Evolutionary conservation across 208 protist species (phyloP).

Genomic region (Acanthamoeba culbertsoni): DNA sequence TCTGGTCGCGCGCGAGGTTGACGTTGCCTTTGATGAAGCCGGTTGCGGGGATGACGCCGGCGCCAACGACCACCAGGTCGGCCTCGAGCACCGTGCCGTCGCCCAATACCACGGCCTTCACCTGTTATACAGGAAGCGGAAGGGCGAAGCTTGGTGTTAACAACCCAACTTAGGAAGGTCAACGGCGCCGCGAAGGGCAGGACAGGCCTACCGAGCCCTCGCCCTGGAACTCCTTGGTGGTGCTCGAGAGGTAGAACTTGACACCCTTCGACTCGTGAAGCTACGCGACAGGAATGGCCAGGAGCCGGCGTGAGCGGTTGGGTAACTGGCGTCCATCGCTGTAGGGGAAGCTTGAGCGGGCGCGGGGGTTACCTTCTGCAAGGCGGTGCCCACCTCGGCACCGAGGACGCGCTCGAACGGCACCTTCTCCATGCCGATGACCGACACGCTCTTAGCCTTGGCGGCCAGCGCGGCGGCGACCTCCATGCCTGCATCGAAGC

Average conservation of each 20-base stretch:
- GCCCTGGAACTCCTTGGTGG: conserved; percentile 53
- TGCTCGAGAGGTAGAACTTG: conserved; percentile 48
- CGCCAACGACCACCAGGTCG: conserved; percentile 66
- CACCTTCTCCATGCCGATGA: conserved; percentile 68
- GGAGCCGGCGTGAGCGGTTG: not conserved
- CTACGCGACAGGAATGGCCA: not conserved
- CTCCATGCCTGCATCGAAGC: conserved; percentile 49
- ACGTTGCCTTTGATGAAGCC: conserved; percentile 58
- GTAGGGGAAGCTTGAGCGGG: not conserved
- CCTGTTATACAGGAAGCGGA: no score
- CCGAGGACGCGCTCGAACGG: conserved; percentile 71
- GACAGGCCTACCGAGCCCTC: not conserved
- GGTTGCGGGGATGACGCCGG: conserved; percentile 64
- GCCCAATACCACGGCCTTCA: conserved; percentile 55
- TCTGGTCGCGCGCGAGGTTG: conserved; percentile 45
- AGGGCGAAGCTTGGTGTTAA: no score
- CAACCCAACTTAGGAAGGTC: no score
- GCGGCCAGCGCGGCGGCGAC: conserved; percentile 45
- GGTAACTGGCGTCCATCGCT: not conserved
- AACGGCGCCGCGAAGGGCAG: not conserved
- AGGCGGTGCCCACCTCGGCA: conserved; percentile 42
- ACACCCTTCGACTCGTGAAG: conserved; percentile 64
- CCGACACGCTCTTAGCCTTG: conserved; percentile 59
- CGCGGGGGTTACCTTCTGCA: conserved; percentile 55
- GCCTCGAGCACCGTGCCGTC: conserved; percentile 37